Evolutionary conservation across 257 asterid species (phyloP).

Genomic region (Striga asiatica): DNA sequence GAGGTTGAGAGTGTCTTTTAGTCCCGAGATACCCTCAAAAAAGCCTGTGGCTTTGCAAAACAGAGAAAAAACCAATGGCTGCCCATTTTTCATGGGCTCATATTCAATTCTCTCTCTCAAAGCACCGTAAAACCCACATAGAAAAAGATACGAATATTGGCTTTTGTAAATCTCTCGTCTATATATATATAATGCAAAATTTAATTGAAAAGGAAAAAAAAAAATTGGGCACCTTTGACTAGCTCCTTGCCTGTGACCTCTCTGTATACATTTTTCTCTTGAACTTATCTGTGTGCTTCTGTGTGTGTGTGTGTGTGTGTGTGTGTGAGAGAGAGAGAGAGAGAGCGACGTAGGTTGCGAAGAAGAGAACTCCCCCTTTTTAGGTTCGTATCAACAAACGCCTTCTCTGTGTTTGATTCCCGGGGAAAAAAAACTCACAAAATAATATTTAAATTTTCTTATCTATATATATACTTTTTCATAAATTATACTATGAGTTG

Average conservation of each 20-base stretch:
- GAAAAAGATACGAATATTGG: background rate
- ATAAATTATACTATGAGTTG: too few species aligned
- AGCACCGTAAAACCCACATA: background rate
- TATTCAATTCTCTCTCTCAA: slow-evolving; percentile 12
- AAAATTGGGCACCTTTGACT: too few species aligned
- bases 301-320: background rate
- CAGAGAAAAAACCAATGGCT: slow-evolving; percentile 22
- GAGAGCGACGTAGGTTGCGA: slow-evolving; percentile 4
- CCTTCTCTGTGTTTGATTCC: slow-evolving; percentile 13
- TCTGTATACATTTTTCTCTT: background rate
- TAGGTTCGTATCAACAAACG: slow-evolving; percentile 1
- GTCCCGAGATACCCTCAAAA: slow-evolving; percentile 17
- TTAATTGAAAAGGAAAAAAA: too few species aligned
- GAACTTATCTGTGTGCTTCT: background rate
- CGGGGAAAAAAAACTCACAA: background rate
- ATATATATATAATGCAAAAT: too few species aligned
- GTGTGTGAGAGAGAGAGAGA: background rate
- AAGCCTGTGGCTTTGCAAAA: slow-evolving; percentile 15
- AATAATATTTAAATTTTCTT: background rate
- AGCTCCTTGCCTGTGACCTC: background rate
- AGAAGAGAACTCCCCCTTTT: slow-evolving; percentile 4
- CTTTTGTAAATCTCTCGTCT: too few species aligned
- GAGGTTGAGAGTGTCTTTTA: slow-evolving; percentile 11
- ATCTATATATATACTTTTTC: too few species aligned
- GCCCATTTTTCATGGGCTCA: slow-evolving; percentile 13